Percentiles rank a stretch among this genome's conserved stretches.
Evolutionary conservation across 148 eudicot genomes (phyloP).

Genomic region (Drosera capensis): DNA sequence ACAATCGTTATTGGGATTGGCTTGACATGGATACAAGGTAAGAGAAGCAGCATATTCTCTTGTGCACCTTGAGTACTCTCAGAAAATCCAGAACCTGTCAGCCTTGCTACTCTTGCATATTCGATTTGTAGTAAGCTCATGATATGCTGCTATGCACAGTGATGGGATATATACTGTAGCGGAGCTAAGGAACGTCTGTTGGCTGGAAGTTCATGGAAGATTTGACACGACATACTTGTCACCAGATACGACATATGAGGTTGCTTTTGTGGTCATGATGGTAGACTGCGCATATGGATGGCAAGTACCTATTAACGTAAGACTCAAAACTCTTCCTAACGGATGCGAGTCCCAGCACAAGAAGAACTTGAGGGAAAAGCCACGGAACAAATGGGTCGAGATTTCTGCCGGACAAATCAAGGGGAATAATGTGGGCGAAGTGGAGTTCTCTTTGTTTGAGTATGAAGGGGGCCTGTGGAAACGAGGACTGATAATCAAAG

Average conservation of each 20-base stretch:
- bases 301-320: constrained; percentile 51
- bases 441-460: constrained; percentile 55
- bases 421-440: constrained; percentile 23
- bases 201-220: constrained; percentile 66
- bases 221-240: constrained; percentile 27
- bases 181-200: constrained; percentile 39
- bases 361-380: constrained; percentile 33
- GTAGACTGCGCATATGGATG: constrained; percentile 42
- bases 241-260: constrained; percentile 33
- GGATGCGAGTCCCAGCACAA: constrained; percentile 41
- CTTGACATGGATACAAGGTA: constrained; percentile 34
- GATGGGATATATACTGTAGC: constrained; percentile 29
- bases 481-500: constrained; percentile 49
- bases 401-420: constrained; percentile 38
- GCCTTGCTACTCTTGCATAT: neutral
- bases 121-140: neutral
- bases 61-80: neutral
- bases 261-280: constrained; percentile 36
- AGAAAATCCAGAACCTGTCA: neutral
- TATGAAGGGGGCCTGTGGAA: constrained; percentile 56
- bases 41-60: neutral
- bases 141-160: too few relatives aligned
- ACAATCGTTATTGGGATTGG: constrained; percentile 44
- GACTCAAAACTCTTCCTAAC: constrained; percentile 37
- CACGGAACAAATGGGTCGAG: constrained; percentile 49